phyloP scores from a whole-genome alignment of 1,284 basidiomycete species.

The Inonotus obliquus region DNA sequence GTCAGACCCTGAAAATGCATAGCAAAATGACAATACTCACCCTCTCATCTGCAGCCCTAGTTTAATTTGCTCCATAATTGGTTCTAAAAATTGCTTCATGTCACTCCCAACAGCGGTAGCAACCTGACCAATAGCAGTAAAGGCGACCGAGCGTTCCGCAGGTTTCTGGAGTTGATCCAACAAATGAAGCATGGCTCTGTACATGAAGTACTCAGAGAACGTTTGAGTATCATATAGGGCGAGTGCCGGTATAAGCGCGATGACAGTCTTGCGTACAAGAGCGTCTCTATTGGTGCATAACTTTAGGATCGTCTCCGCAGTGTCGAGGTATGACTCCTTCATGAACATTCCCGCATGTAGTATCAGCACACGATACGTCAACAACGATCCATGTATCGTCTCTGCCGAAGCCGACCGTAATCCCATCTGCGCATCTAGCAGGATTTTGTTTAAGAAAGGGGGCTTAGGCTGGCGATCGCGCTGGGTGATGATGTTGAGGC shows the following conservation, averaged over 20 bases:
- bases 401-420: slow-evolving; percentile 78
- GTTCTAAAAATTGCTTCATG: slow-evolving; percentile 95
- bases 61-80: slow-evolving; percentile 89
- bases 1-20: slow-evolving; percentile 19
- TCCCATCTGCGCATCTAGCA: slow-evolving; percentile 87
- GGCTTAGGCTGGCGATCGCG: slow-evolving; percentile 66
- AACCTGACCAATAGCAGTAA: slow-evolving; percentile 81
- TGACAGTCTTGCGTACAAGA: slow-evolving; percentile 88
- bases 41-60: slow-evolving; percentile 81
- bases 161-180: slow-evolving; percentile 87
- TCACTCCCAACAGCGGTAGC: slow-evolving; percentile 89
- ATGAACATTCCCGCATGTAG: slow-evolving; percentile 96
- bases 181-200: slow-evolving; percentile 89
- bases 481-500: slow-evolving; percentile 78
- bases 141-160: slow-evolving; percentile 73
- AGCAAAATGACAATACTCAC: slow-evolving; percentile 39
- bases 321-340: slow-evolving; percentile 85
- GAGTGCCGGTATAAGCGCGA: slow-evolving; percentile 88
- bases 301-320: slow-evolving; percentile 87
- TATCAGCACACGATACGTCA: slow-evolving; percentile 90
- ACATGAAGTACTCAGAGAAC: slow-evolving; percentile 85
- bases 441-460: slow-evolving; percentile 71
- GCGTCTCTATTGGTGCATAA: slow-evolving; percentile 87
- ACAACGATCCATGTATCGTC: slow-evolving; percentile 88
- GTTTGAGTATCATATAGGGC: slow-evolving; percentile 93